Base-by-base conservation (phyloP, 2,329 filamentous ascomycete genomes). In the Annulohypoxylon truncatum region DNA sequence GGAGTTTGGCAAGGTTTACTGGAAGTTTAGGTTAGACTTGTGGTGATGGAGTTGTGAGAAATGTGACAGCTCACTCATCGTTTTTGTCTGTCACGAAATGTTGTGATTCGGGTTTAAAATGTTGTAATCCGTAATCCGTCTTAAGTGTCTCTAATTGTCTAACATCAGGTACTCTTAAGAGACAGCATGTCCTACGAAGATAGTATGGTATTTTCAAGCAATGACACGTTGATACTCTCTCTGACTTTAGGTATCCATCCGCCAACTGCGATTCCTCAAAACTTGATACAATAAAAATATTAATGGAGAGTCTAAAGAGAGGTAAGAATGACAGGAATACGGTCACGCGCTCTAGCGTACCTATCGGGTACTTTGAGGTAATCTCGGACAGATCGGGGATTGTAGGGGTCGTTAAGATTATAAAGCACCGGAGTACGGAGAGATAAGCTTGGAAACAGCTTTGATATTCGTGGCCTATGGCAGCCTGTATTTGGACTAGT, bases 81-180 rank as follows among this genome's bases (percentile, higher is more conserved):
- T 56, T 31, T 40, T 31, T 12, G 24, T 42, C 38, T 51, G 46
- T 15, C 33, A 29, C 20, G 24, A 22, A 22, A 69, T 67, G 66
- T 69, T 69, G 66, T 55, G 46, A 69, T 69, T 13, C 48, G 44
- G 52, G 28, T 26, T 50, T 50, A n/a, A 52, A 20, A 67, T 67
- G 66, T 61, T 38, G 68, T 70, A 40, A 68, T 64, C 52, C 10
- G 18, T 46, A 51, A 42, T 42, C 38, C 38, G 35, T 40, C 13
- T 12, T 20, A 28, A 35, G 33, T 46, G 24, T 31, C 31, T 31
- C 47, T 31, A 53, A 22, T 31, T 38, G 24, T 26, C 29, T 66
- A 54, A 61, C 52, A 54, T 13, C 13, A 52, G 57, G 52, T 66
- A 66, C 53, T 33, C 47, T 33, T 2, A 38, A 42, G 40, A 31